These are phyloP conservation scores for Malus fusca DNA, from an alignment of 306 rosid species.

Conservation along the genomic window DNA sequence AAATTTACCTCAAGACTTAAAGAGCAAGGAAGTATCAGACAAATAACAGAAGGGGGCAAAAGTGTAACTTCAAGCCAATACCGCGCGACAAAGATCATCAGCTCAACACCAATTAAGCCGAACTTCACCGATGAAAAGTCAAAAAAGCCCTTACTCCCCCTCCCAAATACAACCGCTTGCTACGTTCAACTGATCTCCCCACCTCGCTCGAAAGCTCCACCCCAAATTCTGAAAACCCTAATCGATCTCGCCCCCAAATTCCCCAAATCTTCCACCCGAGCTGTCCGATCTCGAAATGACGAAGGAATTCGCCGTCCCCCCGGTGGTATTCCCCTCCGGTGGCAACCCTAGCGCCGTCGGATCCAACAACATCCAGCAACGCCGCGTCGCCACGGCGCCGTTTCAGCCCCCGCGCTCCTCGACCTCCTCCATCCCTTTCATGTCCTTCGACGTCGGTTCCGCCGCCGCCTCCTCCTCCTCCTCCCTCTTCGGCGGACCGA, in stretches of 20 bases:
- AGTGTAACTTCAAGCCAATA: not conserved
- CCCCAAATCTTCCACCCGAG: not conserved
- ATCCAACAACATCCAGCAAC: constrained; percentile 46
- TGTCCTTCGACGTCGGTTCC: constrained; percentile 89
- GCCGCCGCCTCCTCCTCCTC: constrained; percentile 64
- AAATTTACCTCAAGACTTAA: no score
- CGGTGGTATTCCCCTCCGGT: constrained; percentile 76
- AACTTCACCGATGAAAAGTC: not conserved
- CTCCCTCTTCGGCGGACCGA: constrained; percentile 46
- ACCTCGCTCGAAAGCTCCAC: not conserved
- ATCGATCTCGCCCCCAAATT: not conserved
- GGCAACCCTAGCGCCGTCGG: constrained; percentile 42
- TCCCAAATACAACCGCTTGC: not conserved
- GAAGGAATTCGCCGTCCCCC: constrained; percentile 69
- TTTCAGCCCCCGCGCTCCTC: constrained; percentile 67
- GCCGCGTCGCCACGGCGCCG: constrained; percentile 74
- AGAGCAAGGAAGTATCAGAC: no score
- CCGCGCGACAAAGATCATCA: not conserved
- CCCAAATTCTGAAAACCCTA: constrained; percentile 7
- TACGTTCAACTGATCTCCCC: not conserved
- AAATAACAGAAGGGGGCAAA: not conserved
- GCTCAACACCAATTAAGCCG: not conserved
- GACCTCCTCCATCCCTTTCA: constrained; percentile 71
- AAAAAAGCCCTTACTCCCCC: not conserved
- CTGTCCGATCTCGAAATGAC: constrained; percentile 23